phyloP scores from a whole-genome alignment of 164 flowering plant genomes.

The Akebia trifoliata region DNA sequence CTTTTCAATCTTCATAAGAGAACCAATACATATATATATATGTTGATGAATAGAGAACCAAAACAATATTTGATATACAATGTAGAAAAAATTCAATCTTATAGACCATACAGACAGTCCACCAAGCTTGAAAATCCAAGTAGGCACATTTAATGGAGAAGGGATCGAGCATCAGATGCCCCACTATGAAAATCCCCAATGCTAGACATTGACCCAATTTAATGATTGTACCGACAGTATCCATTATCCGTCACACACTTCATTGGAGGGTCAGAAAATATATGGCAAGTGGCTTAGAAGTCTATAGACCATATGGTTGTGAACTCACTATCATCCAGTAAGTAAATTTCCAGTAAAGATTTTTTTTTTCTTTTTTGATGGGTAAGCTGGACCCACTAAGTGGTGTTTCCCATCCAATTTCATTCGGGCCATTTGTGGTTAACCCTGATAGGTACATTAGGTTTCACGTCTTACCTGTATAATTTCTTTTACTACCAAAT shows the following conservation, averaged over 20 bases:
- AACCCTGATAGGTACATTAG: background rate
- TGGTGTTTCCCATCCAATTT: background rate
- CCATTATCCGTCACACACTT: background rate
- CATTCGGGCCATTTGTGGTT: background rate
- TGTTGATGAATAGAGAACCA: too few species aligned
- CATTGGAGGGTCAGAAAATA: background rate
- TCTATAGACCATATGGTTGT: too few species aligned
- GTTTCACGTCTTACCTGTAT: background rate
- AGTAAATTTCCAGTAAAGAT: too few species aligned
- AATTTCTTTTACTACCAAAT: background rate
- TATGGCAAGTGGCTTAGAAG: background rate
- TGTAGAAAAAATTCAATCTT: conserved; percentile 1
- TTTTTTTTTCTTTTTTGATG: too few species aligned
- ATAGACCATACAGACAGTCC: background rate
- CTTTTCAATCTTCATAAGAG: background rate
- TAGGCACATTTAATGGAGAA: background rate
- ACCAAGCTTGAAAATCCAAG: background rate
- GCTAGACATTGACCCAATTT: background rate
- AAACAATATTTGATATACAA: background rate
- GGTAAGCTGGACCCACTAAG: background rate
- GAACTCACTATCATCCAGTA: background rate
- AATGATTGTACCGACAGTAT: background rate
- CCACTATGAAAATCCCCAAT: background rate
- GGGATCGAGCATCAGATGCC: background rate
- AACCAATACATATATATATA: too few species aligned